Evolutionary conservation across 495 filamentous ascomycete genomes (phyloP), one percentile per base, ranked within the genome.

Genomic region (Cenococcum geophilum): DNA sequence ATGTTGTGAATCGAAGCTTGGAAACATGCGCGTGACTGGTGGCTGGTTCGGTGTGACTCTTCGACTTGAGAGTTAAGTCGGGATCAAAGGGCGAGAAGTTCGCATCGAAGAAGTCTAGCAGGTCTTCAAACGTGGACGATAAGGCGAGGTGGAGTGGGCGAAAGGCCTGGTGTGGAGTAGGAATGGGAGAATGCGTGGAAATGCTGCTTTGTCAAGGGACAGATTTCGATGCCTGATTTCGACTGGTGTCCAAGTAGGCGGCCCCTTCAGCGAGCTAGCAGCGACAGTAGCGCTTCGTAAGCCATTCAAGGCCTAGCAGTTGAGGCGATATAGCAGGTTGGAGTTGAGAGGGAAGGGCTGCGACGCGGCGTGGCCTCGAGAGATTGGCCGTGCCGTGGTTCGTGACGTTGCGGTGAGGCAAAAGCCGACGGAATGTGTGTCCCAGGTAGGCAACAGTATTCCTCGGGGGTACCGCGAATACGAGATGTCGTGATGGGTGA

Each of bases 111-210:
- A 37, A 9, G 59, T 21, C 9, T 22, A 45, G 27, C 18, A 32
- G 21, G 49, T 42, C 36, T 51, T 60, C 57, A 63, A 67, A 61
- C 57, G 61, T 61, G 63, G 63, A 64, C 65, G 65, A 67, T 67
- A 61, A 55, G 59, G 59, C 63, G 37, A 48, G 45, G 36, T 49
- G 45, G 45, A 14, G 62, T 21, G 50, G 12, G 55, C 12, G 60
- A 53, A 62, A 16, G 25, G 25, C 18, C 34, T 56, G 53, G 37
- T 18, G 53, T 56, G 49, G 21, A 32, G 27, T 32, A 32, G 27
- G 27, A 32, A 32, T 52, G 25, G 49, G 20, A 12, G 53, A 37
- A 48, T 58, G 42, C 20, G 57, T 61, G 61, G 65, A 50, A 50
- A 45, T 61, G 53, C 40, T 45, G 40, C 1, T 14, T 45, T 45